These are phyloP conservation scores for Calonectria multiphialidica DNA, from an alignment of 2,329 filamentous ascomycete species.

Conservation along the genomic window DNA sequence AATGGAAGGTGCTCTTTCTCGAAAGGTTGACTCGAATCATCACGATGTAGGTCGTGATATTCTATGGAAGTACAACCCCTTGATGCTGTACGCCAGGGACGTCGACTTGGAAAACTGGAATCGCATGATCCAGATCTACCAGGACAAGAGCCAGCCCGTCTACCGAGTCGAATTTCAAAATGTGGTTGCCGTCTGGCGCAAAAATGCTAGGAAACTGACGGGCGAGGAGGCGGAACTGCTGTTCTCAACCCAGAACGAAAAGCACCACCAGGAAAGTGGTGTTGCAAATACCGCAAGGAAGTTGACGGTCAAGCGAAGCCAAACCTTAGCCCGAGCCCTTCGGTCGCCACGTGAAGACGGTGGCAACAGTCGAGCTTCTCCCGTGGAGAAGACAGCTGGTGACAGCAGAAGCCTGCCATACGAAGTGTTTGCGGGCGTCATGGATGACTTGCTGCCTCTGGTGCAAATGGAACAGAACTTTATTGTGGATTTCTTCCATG, in stretches of 20 bases:
- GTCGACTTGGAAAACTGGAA: constrained; percentile 87
- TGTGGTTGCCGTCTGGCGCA: constrained; percentile 83
- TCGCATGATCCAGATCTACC: constrained; percentile 82
- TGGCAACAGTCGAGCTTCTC: constrained; percentile 54
- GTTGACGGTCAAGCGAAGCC: constrained; percentile 92
- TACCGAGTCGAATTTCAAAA: constrained; percentile 88
- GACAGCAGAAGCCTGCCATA: constrained; percentile 79
- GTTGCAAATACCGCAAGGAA: constrained; percentile 82
- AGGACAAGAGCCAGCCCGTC: constrained; percentile 78
- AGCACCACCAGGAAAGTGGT: constrained; percentile 86
- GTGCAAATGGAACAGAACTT: constrained; percentile 97
- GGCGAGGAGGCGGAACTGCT: constrained; percentile 86
- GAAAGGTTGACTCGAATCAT: constrained; percentile 77
- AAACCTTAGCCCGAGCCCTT: constrained; percentile 83
- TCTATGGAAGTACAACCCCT: constrained; percentile 88
- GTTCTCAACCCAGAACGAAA: constrained; percentile 88
- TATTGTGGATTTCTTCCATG: constrained; percentile 95
- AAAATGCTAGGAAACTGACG: constrained; percentile 78
- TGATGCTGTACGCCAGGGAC: constrained; percentile 90
- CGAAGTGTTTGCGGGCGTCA: constrained; percentile 82
- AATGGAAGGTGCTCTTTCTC: constrained; percentile 70
- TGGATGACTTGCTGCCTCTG: constrained; percentile 86
- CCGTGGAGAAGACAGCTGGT: constrained; percentile 67
- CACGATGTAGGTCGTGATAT: constrained; percentile 79
- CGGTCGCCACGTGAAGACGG: constrained; percentile 77